These are phyloP conservation scores for Chrysosporium queenslandicum DNA, from an alignment of 2,329 filamentous ascomycete genomes.

Conservation along the genomic window DNA sequence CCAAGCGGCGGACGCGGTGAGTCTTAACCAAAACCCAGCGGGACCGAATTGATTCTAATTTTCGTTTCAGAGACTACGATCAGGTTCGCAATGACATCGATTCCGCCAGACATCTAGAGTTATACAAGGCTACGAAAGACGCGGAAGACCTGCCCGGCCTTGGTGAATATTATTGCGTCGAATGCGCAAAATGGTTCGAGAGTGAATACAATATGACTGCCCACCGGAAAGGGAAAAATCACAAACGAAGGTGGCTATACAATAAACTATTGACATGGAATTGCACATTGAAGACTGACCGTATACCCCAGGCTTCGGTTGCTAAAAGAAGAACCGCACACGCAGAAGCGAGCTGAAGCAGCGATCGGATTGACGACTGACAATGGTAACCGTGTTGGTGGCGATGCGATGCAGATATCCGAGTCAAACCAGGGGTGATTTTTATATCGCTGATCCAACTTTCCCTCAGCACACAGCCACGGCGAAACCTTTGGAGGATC, in stretches of 20 bases:
- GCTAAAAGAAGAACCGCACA: constrained; percentile 73
- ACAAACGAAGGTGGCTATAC: constrained; percentile 69
- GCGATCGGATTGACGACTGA: constrained; percentile 62
- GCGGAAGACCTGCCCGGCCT: constrained; percentile 79
- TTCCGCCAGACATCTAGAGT: constrained; percentile 66
- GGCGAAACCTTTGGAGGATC: background rate
- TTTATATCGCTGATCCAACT: background rate
- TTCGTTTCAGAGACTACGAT: constrained; percentile 65
- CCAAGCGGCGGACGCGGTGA: constrained; percentile 59
- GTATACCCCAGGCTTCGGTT: constrained; percentile 56
- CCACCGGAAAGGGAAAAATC: constrained; percentile 79
- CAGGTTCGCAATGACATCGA: constrained; percentile 77
- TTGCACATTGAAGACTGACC: background rate
- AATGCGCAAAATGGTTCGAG: constrained; percentile 96
- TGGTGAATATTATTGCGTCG: constrained; percentile 75
- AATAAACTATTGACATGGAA: constrained; percentile 9
- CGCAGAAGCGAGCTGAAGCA: constrained; percentile 75
- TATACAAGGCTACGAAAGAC: constrained; percentile 68
- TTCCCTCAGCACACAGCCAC: background rate
- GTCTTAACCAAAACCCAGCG: constrained; percentile 13
- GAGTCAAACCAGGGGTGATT: constrained; percentile 12
- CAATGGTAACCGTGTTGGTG: constrained; percentile 45
- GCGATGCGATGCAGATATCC: constrained; percentile 30
- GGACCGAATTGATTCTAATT: constrained; percentile 38
- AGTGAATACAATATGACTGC: constrained; percentile 62